Evolutionary conservation across 257 asterid species (phyloP).

Genomic region (Lycium ferocissimum): DNA sequence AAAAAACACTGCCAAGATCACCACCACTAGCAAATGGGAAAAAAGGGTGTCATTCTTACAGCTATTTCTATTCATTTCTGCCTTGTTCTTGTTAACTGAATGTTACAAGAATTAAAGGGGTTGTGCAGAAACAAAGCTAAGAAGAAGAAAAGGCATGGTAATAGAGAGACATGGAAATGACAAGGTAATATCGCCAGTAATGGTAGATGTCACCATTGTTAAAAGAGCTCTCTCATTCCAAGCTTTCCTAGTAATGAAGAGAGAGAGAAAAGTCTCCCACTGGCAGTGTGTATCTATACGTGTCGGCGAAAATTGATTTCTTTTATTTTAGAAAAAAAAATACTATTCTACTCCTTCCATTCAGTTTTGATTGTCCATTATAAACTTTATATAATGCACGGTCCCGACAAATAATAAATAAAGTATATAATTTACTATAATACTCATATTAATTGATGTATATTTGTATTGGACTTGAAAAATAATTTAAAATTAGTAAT

Average conservation of each 20-base stretch:
- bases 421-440: too few species aligned
- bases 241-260: constrained; percentile 53
- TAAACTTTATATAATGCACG: too few species aligned
- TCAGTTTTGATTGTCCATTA: too few species aligned
- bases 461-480: too few species aligned
- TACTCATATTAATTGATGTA: too few species aligned
- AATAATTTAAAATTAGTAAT: too few species aligned
- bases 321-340: too few species aligned
- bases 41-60: constrained; percentile 9
- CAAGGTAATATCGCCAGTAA: constrained; percentile 40
- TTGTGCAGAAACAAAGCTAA: neutral
- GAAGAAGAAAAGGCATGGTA: neutral
- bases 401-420: too few species aligned
- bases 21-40: constrained; percentile 29
- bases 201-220: constrained; percentile 60
- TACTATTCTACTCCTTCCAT: too few species aligned
- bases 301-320: constrained; percentile 57
- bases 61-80: constrained; percentile 19
- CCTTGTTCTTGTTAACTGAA: neutral
- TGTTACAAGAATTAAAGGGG: constrained; percentile 14
- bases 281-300: constrained; percentile 14
- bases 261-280: constrained; percentile 37
- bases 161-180: constrained; percentile 16
- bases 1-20: constrained; percentile 46
- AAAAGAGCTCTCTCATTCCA: constrained; percentile 67